Percentiles rank a stretch among this genome's conserved stretches.
These are phyloP conservation scores for Tripidium arundinaceum DNA, from an alignment of 202 grass and related monocot species.

Conservation along the genomic window DNA sequence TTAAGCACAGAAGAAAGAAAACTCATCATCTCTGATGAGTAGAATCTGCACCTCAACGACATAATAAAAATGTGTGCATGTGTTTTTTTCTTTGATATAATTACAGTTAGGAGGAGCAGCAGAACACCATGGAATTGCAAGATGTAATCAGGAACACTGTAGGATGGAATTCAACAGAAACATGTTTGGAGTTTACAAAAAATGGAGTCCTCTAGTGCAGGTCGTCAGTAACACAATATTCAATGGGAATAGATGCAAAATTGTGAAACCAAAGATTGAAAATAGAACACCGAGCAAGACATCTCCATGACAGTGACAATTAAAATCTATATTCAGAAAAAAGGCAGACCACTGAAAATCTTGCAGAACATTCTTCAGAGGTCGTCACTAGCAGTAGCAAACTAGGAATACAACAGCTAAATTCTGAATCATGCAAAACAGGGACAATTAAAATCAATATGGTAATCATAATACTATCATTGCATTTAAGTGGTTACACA, in stretches of 20 bases:
- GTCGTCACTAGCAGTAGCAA: background rate
- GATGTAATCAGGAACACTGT: background rate
- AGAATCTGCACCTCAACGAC: background rate
- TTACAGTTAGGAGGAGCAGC: background rate
- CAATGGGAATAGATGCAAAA: background rate
- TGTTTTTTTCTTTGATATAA: background rate
- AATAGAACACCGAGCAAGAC: background rate
- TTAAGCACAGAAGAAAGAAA: slow-evolving; percentile 19
- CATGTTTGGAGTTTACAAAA: slow-evolving; percentile 1
- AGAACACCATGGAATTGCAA: background rate
- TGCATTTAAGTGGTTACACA: background rate
- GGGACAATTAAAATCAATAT: slow-evolving; percentile 8
- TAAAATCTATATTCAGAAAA: background rate
- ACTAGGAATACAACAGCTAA: slow-evolving; percentile 16
- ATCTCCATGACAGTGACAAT: background rate
- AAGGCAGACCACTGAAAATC: background rate
- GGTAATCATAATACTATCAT: slow-evolving; percentile 3
- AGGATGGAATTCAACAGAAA: background rate
- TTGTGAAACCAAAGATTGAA: background rate
- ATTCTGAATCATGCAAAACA: background rate
- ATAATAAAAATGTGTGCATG: background rate
- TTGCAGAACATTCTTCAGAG: background rate
- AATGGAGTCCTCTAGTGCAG: background rate
- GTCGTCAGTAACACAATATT: background rate
- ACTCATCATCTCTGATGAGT: background rate